Evolutionary conservation across 305 asterid genomes (phyloP).

Genomic region (Fraxinus platypoda): DNA sequence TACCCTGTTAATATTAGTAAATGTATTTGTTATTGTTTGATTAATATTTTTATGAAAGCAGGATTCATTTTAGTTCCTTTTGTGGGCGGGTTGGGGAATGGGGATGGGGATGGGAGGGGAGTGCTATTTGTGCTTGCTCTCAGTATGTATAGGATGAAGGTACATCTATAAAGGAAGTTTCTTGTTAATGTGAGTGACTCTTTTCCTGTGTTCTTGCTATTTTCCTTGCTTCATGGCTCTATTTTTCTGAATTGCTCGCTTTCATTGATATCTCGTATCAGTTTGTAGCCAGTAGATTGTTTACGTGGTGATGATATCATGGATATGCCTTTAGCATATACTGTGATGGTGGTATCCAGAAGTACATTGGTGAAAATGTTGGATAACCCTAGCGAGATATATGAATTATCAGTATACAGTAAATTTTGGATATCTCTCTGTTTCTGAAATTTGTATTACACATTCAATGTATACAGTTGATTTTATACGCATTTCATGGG

Average conservation of each 20-base stretch:
- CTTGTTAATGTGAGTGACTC: conserved; percentile 7
- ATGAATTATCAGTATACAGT: conserved; percentile 5
- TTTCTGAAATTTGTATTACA: not conserved
- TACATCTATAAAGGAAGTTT: not conserved
- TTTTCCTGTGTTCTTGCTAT: not conserved
- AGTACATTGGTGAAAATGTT: conserved; percentile 5
- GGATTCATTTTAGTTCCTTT: not conserved
- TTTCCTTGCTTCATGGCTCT: not conserved
- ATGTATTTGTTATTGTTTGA: conserved; percentile 15
- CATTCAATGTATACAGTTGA: conserved; percentile 8
- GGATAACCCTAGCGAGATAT: not conserved
- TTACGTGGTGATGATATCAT: not conserved
- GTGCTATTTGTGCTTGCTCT: not conserved
- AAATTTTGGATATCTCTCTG: not conserved
- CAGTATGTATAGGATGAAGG: not conserved
- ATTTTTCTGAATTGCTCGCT: not conserved
- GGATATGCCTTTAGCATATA: not conserved
- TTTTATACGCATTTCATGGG: not conserved
- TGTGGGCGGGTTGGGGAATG: not conserved
- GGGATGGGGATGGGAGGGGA: not conserved
- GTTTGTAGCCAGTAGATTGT: conserved; percentile 1
- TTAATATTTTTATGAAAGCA: conserved; percentile 9
- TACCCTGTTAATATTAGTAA: conserved; percentile 18
- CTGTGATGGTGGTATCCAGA: not conserved
- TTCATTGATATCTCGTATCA: not conserved